Conservation (phyloP, 495 filamentous ascomycete species). For the Tuber borchii region DNA sequence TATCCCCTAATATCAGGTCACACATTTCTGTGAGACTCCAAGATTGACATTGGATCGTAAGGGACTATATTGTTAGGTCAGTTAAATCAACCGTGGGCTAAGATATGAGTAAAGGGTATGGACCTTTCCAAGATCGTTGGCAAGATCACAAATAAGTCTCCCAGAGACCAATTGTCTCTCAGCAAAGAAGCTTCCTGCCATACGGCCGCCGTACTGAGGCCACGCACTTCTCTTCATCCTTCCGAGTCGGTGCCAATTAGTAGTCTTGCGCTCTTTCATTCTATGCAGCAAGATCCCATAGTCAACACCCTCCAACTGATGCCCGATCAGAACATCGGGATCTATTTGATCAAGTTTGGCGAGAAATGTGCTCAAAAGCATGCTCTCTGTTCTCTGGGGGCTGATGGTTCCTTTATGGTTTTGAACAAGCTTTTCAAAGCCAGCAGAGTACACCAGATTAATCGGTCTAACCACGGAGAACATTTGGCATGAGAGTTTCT, state of each 20-base stretch:
- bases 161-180: conserved; percentile 86
- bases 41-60: conserved; percentile 93
- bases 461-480: conserved; percentile 86
- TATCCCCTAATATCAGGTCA: conserved; percentile 69
- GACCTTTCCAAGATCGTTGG: conserved; percentile 84
- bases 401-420: conserved; percentile 65
- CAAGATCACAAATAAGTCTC: conserved; percentile 84
- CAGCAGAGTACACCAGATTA: conserved; percentile 66
- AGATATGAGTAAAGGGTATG: conserved; percentile 42
- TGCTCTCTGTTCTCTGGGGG: conserved; percentile 71
- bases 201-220: conserved; percentile 80
- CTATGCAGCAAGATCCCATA: conserved; percentile 84
- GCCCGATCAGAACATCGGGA: conserved; percentile 91
- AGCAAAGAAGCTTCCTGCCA: conserved; percentile 79
- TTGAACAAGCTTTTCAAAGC: conserved; percentile 67
- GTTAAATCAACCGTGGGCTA: neutral
- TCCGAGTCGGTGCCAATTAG: conserved; percentile 87
- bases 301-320: conserved; percentile 92
- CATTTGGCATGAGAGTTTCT: conserved; percentile 78
- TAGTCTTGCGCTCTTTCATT: conserved; percentile 81
- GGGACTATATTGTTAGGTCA: conserved; percentile 50
- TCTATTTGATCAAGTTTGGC: conserved; percentile 80
- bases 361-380: conserved; percentile 77
- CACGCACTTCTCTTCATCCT: conserved; percentile 74
- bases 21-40: conserved; percentile 99